These are phyloP conservation scores for Sisymbrium altissimum DNA, from an alignment of 345 rosid species.

Conservation along the genomic window DNA sequence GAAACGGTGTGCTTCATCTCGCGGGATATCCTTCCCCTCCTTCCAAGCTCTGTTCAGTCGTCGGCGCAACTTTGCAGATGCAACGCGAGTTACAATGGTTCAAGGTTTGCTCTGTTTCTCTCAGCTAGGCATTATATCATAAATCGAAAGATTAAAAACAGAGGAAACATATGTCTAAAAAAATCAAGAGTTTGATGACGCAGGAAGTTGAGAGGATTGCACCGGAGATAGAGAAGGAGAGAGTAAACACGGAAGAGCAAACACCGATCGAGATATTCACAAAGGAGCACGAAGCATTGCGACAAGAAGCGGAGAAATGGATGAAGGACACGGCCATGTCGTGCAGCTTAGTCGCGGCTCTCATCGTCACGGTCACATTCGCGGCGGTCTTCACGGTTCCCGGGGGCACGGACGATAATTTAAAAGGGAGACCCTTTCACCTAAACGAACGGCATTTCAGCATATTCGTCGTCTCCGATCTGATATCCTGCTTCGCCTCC, in stretches of 20 bases:
- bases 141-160: background rate
- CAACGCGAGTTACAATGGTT: constrained; percentile 42
- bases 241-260: constrained; percentile 23
- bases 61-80: constrained; percentile 35
- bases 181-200: background rate
- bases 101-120: constrained; percentile 25
- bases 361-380: constrained; percentile 34
- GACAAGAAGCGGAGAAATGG: constrained; percentile 36
- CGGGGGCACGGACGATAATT: constrained; percentile 12
- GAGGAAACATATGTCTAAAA: background rate
- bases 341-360: constrained; percentile 34
- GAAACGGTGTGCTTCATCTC: constrained; percentile 33
- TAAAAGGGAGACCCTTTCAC: constrained; percentile 17
- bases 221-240: constrained; percentile 16
- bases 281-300: constrained; percentile 17
- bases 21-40: constrained; percentile 29
- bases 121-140: background rate
- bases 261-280: constrained; percentile 32
- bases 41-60: constrained; percentile 11
- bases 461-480: constrained; percentile 30
- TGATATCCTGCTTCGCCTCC: constrained; percentile 35
- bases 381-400: constrained; percentile 39
- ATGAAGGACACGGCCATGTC: constrained; percentile 39
- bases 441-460: background rate
- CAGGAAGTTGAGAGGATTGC: constrained; percentile 35